Conservation (phyloP, 2,329 filamentous ascomycete genomes). For the Ophiocordyceps robertsii region DNA sequence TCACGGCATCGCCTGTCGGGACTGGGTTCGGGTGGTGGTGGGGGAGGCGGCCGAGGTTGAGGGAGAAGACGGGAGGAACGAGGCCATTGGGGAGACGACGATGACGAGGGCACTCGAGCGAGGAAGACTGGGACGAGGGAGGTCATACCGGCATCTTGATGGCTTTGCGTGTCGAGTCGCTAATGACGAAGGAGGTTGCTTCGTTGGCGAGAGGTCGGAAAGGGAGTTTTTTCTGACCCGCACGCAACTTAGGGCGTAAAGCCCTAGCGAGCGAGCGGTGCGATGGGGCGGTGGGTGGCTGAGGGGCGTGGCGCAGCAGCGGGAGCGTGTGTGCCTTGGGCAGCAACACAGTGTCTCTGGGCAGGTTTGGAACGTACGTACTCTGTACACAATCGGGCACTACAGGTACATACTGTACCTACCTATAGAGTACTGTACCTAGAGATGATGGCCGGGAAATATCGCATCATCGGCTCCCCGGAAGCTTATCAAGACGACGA, state of each 20-base stretch:
- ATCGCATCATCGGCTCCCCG: too few relatives aligned
- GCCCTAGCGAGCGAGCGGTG: slow-evolving; percentile 18
- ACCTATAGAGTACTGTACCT: too few relatives aligned
- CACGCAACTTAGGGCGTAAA: slow-evolving; percentile 19
- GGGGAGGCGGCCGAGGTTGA: neutral
- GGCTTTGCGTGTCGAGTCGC: slow-evolving; percentile 23
- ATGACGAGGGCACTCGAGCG: neutral
- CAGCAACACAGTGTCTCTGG: neutral
- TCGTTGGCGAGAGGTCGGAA: slow-evolving; percentile 6
- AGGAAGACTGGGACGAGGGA: neutral
- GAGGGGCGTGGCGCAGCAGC: neutral
- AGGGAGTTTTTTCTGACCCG: slow-evolving; percentile 19
- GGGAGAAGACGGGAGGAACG: neutral
- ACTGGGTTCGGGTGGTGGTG: neutral
- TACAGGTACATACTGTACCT: too few relatives aligned
- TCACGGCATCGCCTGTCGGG: neutral
- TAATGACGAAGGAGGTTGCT: slow-evolving; percentile 19
- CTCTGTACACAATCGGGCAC: too few relatives aligned
- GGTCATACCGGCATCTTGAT: slow-evolving; percentile 28
- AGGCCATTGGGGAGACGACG: neutral
- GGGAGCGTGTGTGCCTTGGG: neutral
- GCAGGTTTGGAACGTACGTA: too few relatives aligned
- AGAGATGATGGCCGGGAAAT: too few relatives aligned
- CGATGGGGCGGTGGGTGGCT: slow-evolving; percentile 6
- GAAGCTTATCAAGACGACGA: too few relatives aligned